These are phyloP conservation scores for Hypoxylon sp. DNA, from an alignment of 2,329 filamentous ascomycete genomes.

Conservation along the genomic window DNA sequence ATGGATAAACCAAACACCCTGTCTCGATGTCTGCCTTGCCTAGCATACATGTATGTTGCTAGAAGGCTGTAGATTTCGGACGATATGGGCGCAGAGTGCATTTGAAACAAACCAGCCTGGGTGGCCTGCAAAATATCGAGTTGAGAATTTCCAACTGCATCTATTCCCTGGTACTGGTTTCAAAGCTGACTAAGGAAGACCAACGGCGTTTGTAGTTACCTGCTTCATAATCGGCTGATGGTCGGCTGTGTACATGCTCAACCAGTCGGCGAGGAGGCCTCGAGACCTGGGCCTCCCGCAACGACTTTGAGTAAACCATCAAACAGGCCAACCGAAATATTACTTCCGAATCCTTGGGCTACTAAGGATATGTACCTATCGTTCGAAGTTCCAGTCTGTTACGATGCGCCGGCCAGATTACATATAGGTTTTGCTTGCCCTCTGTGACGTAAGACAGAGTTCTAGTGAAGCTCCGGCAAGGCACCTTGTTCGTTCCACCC, in stretches of 20 bases:
- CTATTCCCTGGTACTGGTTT: background rate
- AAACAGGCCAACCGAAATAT: constrained; percentile 3
- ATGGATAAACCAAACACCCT: background rate
- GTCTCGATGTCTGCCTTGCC: constrained; percentile 32
- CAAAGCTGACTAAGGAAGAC: constrained; percentile 1
- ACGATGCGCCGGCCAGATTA: background rate
- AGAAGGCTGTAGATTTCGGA: constrained; percentile 3
- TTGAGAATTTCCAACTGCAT: constrained; percentile 10
- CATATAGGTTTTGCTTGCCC: background rate
- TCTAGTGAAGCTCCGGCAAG: background rate
- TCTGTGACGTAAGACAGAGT: background rate
- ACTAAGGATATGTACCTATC: no score
- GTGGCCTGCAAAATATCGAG: constrained; percentile 12
- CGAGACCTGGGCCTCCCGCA: constrained; percentile 2
- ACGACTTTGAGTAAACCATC: background rate
- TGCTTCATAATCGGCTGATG: constrained; percentile 14
- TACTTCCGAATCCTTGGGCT: background rate
- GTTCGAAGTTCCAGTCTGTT: constrained; percentile 8
- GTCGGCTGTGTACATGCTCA: constrained; percentile 16
- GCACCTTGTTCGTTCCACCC: background rate
- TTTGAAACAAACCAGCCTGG: constrained; percentile 20
- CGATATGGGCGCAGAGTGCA: constrained; percentile 8
- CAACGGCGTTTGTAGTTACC: constrained; percentile 14
- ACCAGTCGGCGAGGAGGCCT: constrained; percentile 28
- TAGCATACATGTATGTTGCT: background rate